Evolutionary conservation across 441 rosid species (phyloP), one percentile per base, ranked within the genome.

Genomic region (Adansonia rubrostipa): DNA sequence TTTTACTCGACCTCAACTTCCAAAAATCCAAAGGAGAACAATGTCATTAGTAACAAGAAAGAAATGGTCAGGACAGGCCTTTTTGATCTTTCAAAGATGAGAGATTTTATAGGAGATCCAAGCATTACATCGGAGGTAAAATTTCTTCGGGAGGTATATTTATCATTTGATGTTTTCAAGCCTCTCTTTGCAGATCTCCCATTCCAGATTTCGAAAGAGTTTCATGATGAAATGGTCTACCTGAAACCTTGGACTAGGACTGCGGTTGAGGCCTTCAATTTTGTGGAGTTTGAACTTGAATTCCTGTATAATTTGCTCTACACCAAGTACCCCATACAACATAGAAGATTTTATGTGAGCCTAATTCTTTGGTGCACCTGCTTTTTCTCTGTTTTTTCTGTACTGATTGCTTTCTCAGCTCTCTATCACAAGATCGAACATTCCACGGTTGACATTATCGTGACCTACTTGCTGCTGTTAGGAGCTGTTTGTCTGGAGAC

Each of bases 211-310:
- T 71, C 61, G 0, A 0, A 4, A 0, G 0, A 71, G 47, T 51
- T 50, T 9, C 47, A 51, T 8, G 24, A 28, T 9, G 15, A 51
- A 3, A 14, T 53, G 24, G 47, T 71, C 44, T 64, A 19, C 33
- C 20, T 60, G 13, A 0, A 70, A 0, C 33, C 0, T 22, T 36
- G 40, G 40, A 36, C 40, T 36, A 36, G 40, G 40, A 36, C 40
- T 0, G 13, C 71, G 0, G 71, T 28, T 0, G 73, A 85, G 0
- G 90, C 91, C 60, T 84, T 87, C 65, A 9, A 78, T 0, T 73
- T 92, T 9, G 78, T 90, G 5, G 87, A 79, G 57, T 85, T 88
- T 2, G 92, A 90, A 73, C 89, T 91, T 0, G 81, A 82, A 20
- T 88, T 91, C 81, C 77, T 87, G 58, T 88, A 85, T 42, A 90